phyloP scores from a whole-genome alignment of 2,329 filamentous ascomycete species.

The Trichoderma breve region DNA sequence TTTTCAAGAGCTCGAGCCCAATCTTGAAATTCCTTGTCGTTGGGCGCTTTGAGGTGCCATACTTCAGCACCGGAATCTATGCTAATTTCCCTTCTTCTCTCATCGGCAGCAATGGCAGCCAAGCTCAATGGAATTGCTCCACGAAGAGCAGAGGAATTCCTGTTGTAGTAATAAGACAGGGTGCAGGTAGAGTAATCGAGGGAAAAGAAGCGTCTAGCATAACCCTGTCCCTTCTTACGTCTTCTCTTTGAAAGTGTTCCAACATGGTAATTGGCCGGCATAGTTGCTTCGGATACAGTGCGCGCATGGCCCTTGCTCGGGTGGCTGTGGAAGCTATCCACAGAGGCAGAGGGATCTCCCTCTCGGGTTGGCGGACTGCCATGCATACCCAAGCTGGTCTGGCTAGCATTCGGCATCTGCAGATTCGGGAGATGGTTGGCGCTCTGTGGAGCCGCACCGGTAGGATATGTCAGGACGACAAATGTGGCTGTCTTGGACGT shows the following conservation, averaged over 20 bases:
- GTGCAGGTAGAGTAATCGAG: slow-evolving; percentile 93
- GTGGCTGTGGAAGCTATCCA: slow-evolving; percentile 61
- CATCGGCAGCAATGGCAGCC: slow-evolving; percentile 86
- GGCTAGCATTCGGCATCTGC: slow-evolving; percentile 46
- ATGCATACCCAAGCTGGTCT: slow-evolving; percentile 51
- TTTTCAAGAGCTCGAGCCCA: slow-evolving; percentile 86
- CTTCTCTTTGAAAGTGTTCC: slow-evolving; percentile 85
- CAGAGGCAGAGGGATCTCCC: slow-evolving; percentile 51
- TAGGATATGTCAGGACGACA: slow-evolving; percentile 90
- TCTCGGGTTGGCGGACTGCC: slow-evolving; percentile 44
- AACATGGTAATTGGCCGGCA: slow-evolving; percentile 65
- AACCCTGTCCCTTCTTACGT: slow-evolving; percentile 90
- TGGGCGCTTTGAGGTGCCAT: slow-evolving; percentile 87
- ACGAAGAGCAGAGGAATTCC: slow-evolving; percentile 85
- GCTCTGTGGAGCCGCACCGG: slow-evolving; percentile 72
- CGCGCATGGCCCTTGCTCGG: slow-evolving; percentile 41
- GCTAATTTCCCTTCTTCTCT: slow-evolving; percentile 84
- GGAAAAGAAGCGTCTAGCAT: slow-evolving; percentile 91
- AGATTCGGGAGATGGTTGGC: slow-evolving; percentile 66
- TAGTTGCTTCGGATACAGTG: slow-evolving; percentile 50
- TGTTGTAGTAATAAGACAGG: slow-evolving; percentile 92
- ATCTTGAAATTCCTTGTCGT: slow-evolving; percentile 77
- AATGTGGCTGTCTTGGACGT: slow-evolving; percentile 93
- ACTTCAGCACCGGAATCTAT: slow-evolving; percentile 97
- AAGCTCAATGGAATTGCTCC: slow-evolving; percentile 90